Base-by-base conservation (phyloP, 2,329 filamentous ascomycete species). In the Dactylellina sp. region DNA sequence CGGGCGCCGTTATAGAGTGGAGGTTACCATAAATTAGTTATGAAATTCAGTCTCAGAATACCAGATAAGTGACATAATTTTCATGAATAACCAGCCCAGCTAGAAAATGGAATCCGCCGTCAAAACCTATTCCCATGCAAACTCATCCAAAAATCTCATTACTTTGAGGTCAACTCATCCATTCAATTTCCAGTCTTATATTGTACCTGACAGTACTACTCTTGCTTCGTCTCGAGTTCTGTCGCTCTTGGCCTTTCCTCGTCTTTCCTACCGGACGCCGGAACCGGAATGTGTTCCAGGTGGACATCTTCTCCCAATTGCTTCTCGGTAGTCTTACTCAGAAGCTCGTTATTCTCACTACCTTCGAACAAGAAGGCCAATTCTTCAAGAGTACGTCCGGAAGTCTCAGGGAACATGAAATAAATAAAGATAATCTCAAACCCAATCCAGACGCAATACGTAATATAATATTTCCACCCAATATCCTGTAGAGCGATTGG, bases 371-470 rank as follows among this genome's bases (percentile, higher is more conserved):
- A 78, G 79, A 84, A 84, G 9, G 83, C 81, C 71, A 84, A 76
- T 63, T 84, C 83, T 76, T 84, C 83, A 22, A 84, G 78, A 0
- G 83, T 84, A 7, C 81, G 76, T 28, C 80, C 77, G 55, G 79
- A 72, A 24, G 82, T 82, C 75, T 84, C 83, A 0, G 83, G 83
- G 77, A 82, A 84, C 70, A 84, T 79, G 66, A 83, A 82, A 71
- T 79, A 84, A 49, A 84, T 81, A 57, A 82, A 81, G 7, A 79
- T 44, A 28, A 84, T 77, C 50, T 84, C 82, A 59, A 83, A 81
- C 0, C 75, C 78, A 37, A 84, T 78, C 81, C 80, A 83, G 62
- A 79, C 80, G 70, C 80, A 82, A 75, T 84, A 84, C 47, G 81
- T 81, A 44, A 83, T 77, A 18, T 83, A 79, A 77, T 81, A 84